Evolutionary conservation across 345 rosid genomes (phyloP), one percentile per base, ranked within the genome.

Genomic region (Acer saccharum): DNA sequence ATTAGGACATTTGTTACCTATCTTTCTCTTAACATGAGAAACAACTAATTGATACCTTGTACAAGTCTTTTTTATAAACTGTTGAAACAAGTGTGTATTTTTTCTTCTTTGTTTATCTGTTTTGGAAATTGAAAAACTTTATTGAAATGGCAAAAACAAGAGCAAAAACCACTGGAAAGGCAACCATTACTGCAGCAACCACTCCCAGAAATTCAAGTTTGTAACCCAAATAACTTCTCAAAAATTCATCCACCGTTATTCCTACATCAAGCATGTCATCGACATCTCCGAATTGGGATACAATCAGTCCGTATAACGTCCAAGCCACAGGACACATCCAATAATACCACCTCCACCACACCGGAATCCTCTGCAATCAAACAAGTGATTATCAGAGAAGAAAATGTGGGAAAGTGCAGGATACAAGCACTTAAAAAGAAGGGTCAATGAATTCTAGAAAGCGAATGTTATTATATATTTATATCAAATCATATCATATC

Each of bases 321-420:
- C 88, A 86, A 10, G 91, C 70, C 27, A 81, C 54, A 0, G 91
- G 89, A 32, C 89, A 81, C 3, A 58, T 35, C 91, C 91, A 86
- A 78, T 88, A 88, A 72, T 84, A 86, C 91, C 91, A 88, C 10
- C 80, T 81, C 91, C 91, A 88, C 91, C 87, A 88, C 4, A 66
- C 20, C 0, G 87, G 91, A 72, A 88, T 88, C 20, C 73, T 74
- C 88, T 86, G 91, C 46, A 44, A 72, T 57, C 0, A 6, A 13
- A 2, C 52, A 48, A 48, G 13, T 3, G 52, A 48, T 48, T 48
- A 48, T 48, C 14, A 1, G 12, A 10, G 2, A 27, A 62, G 39
- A 35, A 32, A 35, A 4, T 35, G 39, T 35, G 39, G 39, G 39
- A 35, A 35, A 35, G 39, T 43, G 46, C 10, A 1, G 1, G 46